Percentiles rank a stretch among this genome's conserved stretches.
These are phyloP conservation scores for Hypoxylon intermedium DNA, from an alignment of 495 filamentous ascomycete genomes.

Conservation along the genomic window DNA sequence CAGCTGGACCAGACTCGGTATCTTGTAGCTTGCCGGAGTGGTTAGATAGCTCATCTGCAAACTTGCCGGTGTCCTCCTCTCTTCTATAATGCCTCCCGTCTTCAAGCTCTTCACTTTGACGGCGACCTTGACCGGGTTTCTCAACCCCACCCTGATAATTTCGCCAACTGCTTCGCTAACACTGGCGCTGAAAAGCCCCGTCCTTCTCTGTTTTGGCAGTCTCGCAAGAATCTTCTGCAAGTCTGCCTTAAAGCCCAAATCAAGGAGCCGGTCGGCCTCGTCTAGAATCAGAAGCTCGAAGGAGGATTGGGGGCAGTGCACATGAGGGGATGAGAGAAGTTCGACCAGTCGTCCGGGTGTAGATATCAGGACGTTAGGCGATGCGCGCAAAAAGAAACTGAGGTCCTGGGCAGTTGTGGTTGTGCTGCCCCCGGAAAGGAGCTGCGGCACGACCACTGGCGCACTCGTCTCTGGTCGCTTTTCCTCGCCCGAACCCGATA, in stretches of 20 bases:
- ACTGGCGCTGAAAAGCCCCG: slow-evolving; percentile 91
- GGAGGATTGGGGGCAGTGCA: slow-evolving; percentile 84
- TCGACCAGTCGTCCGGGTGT: slow-evolving; percentile 91
- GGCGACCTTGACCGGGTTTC: slow-evolving; percentile 91
- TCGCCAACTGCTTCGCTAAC: slow-evolving; percentile 90
- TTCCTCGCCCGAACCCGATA: slow-evolving; percentile 57
- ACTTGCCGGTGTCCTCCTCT: slow-evolving; percentile 84
- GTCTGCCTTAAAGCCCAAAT: slow-evolving; percentile 94
- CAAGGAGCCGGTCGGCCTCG: slow-evolving; percentile 90
- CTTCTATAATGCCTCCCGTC: slow-evolving; percentile 71
- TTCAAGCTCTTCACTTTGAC: slow-evolving; percentile 79
- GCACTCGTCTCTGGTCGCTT: slow-evolving; percentile 57
- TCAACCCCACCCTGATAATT: slow-evolving; percentile 87
- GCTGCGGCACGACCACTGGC: slow-evolving; percentile 77
- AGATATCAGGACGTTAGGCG: slow-evolving; percentile 84
- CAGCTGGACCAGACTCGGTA: slow-evolving; percentile 74
- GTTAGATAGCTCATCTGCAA: slow-evolving; percentile 90
- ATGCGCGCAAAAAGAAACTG: slow-evolving; percentile 75
- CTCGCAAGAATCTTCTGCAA: slow-evolving; percentile 82
- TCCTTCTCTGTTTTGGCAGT: slow-evolving; percentile 90
- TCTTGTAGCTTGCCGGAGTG: slow-evolving; percentile 75
- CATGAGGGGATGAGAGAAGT: slow-evolving; percentile 86
- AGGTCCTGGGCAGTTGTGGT: slow-evolving; percentile 86
- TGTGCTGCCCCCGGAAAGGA: slow-evolving; percentile 79
- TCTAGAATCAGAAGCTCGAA: slow-evolving; percentile 93